phyloP scores from a whole-genome alignment of 2,329 filamentous ascomycete species.

The Sordariomycetes sp. region DNA sequence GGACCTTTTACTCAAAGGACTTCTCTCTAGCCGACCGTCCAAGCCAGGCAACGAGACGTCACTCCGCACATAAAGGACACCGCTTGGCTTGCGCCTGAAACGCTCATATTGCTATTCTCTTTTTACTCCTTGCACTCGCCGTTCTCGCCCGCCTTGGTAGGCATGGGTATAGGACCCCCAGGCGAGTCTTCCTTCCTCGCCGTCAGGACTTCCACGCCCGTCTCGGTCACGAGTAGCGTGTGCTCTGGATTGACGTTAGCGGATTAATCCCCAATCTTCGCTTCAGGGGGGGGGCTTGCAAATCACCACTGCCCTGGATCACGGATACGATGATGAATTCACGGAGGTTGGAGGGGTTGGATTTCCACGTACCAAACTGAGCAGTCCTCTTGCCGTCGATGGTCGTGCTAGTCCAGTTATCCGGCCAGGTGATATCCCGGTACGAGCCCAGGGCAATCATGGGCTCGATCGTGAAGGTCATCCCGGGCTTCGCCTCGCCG shows the following conservation, averaged over 20 bases:
- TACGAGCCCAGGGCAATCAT: conserved; percentile 94
- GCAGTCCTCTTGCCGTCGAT: conserved; percentile 80
- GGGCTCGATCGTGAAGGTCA: conserved; percentile 98
- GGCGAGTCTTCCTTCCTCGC: conserved; percentile 61
- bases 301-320: no score
- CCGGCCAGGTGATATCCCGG: conserved; percentile 90
- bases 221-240: conserved; percentile 66
- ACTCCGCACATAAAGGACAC: background rate
- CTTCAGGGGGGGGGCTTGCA: background rate
- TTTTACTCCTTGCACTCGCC: background rate
- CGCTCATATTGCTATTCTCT: background rate
- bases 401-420: conserved; percentile 96
- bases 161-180: conserved; percentile 58
- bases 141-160: conserved; percentile 4
- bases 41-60: background rate
- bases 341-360: no score
- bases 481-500: conserved; percentile 83
- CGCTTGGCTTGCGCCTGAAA: background rate
- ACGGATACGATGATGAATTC: no score
- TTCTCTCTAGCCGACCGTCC: no score
- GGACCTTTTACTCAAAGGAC: no score
- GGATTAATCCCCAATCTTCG: background rate
- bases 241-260: conserved; percentile 41
- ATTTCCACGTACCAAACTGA: conserved; percentile 61
- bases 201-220: conserved; percentile 72